A percentile compares a stretch with the other conserved stretches of the same genome.
These are phyloP conservation scores for Moesziomyces antarcticus DNA, from an alignment of 1,284 basidiomycete genomes.

Conservation along the genomic window DNA sequence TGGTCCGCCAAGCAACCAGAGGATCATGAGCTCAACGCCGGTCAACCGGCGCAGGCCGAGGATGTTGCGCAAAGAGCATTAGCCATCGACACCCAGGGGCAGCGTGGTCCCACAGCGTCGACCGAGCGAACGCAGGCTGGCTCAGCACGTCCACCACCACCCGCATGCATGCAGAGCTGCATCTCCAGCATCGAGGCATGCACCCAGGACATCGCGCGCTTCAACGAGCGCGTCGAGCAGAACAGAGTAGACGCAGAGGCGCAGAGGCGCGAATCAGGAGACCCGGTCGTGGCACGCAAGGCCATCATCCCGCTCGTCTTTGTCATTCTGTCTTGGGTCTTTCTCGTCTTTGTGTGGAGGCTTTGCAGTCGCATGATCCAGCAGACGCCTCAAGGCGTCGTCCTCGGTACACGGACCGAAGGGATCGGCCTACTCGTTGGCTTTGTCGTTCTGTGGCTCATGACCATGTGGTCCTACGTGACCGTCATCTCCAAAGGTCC, in stretches of 20 bases:
- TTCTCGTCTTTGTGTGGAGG: constrained; percentile 55
- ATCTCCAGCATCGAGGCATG: constrained; percentile 40
- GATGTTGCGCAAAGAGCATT: background rate
- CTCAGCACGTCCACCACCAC: constrained; percentile 34
- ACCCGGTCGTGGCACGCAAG: constrained; percentile 39
- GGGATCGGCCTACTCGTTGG: constrained; percentile 57
- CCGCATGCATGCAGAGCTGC: constrained; percentile 46
- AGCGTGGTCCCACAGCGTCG: background rate
- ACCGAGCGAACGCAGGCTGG: background rate
- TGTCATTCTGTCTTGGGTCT: constrained; percentile 59
- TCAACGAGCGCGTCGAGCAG: constrained; percentile 48
- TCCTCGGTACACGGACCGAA: constrained; percentile 31
- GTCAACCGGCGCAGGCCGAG: background rate
- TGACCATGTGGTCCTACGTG: constrained; percentile 61
- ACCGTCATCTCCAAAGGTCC: constrained; percentile 53
- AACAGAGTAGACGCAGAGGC: constrained; percentile 21
- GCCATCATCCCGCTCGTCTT: constrained; percentile 53
- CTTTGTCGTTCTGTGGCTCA: constrained; percentile 56
- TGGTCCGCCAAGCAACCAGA: constrained; percentile 5
- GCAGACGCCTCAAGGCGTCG: constrained; percentile 23
- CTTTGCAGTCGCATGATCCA: constrained; percentile 48
- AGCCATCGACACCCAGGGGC: too few species aligned
- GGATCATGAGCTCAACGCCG: background rate
- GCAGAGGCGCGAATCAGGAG: constrained; percentile 30
- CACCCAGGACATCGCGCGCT: constrained; percentile 34